Base-by-base conservation (phyloP, 2,329 filamentous ascomycete genomes). In the Alternaria hordeiaustralica region DNA sequence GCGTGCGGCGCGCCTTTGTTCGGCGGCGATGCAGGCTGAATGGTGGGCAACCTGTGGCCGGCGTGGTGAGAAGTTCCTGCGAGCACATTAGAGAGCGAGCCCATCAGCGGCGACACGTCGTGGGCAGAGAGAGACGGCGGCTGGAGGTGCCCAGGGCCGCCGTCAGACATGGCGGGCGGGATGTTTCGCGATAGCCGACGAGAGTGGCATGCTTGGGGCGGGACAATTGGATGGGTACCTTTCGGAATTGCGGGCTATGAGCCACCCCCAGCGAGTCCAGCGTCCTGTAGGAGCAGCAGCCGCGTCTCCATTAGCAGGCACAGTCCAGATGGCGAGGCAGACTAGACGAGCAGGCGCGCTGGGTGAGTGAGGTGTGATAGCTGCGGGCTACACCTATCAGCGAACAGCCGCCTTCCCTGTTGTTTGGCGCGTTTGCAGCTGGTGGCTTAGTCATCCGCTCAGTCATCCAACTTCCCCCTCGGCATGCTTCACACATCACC, bases 261-360 rank as follows among this genome's bases (percentile, higher is more conserved):
- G 66, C 76, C 74, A 71, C 74, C 73, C 66, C 72, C 75, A 69
- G 71, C 76, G 67, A 67, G 67, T 73, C 70, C 76, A 69, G 68
- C 74, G 73, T 78, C 71, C 69, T 75, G 69, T 71, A 64, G 61
- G 66, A 71, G 60, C 67, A 71, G 68, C 72, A 69, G 73, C 72
- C 56, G 66, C 74, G 60, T 76, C 76, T 78, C 77, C 77, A 79
- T 78, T 65, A 71, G 74, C 75, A 72, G 68, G 66, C 66, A 63
- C 68, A 66, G 63, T 72, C 69, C 70, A 69, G 66, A 61, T 50
- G 54, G 54, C 46, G 62, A 64, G 58, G 57, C 66, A 67, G 61
- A 63, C 63, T 55, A 62, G 41, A 54, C 55, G 58, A 59, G 62
- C 64, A 61, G 45, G 57, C 43, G 56, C 67, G 68, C 61, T 65